Evolutionary conservation across 2,329 filamentous ascomycete species (phyloP).

Genomic region (Sporothrix globosa): DNA sequence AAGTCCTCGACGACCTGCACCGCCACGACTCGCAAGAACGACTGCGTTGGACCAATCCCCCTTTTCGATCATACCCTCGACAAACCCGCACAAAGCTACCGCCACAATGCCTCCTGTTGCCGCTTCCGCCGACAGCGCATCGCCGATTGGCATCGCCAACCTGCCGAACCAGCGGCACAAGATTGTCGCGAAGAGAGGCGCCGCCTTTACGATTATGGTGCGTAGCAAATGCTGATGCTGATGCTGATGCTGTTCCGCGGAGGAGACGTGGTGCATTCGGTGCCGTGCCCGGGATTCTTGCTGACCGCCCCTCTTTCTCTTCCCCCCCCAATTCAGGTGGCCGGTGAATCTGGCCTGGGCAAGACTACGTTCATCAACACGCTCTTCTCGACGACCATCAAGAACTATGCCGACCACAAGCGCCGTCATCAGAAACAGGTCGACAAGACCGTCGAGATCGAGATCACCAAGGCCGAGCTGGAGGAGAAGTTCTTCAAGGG

Average conservation of each 20-base stretch:
- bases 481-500: slow-evolving; percentile 99
- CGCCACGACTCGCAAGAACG: background rate
- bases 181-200: slow-evolving; percentile 81
- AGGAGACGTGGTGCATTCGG: background rate
- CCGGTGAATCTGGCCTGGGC: slow-evolving; percentile 95
- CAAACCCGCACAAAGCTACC: slow-evolving; percentile 37
- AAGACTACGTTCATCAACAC: slow-evolving; percentile 99
- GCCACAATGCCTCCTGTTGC: slow-evolving; percentile 58
- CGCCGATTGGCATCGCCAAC: slow-evolving; percentile 74
- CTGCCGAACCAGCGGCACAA: slow-evolving; percentile 75
- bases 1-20: slow-evolving; percentile 1
- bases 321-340: slow-evolving; percentile 65
- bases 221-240: slow-evolving; percentile 38
- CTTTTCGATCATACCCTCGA: slow-evolving; percentile 28
- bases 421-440: slow-evolving; percentile 98
- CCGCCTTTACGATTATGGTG: slow-evolving; percentile 99
- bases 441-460: slow-evolving; percentile 99
- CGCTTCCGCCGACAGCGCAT: slow-evolving; percentile 62
- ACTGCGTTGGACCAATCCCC: background rate
- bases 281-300: background rate
- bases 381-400: slow-evolving; percentile 99
- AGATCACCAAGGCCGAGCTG: slow-evolving; percentile 99
- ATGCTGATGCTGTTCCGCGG: too few relatives aligned
- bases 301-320: slow-evolving; percentile 23
- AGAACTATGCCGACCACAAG: slow-evolving; percentile 99